Percentiles rank a stretch among this genome's conserved stretches.
These are phyloP conservation scores for Pichia sp. DNA, from an alignment of 1,139 yeast species.

Conservation along the genomic window DNA sequence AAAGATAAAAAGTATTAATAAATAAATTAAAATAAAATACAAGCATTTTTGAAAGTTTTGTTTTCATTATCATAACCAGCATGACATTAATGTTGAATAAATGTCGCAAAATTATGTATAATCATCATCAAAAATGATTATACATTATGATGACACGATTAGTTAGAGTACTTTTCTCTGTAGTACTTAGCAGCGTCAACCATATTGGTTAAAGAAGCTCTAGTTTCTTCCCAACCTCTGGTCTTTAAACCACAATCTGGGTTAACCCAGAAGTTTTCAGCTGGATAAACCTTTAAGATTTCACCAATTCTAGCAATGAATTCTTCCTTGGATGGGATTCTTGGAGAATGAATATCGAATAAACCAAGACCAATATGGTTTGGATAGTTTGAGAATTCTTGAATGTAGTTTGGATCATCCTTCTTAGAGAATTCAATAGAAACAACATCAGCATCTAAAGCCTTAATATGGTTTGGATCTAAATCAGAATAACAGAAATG, in stretches of 20 bases:
- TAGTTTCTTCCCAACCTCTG: slow-evolving; percentile 64
- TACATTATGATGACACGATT: slow-evolving; percentile 8
- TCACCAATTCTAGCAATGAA: slow-evolving; percentile 89
- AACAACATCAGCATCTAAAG: slow-evolving; percentile 98
- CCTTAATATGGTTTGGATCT: slow-evolving; percentile 99
- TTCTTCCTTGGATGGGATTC: slow-evolving; percentile 97
- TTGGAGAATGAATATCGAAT: slow-evolving; percentile 98
- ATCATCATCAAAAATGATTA: not conserved
- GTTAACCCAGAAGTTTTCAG: slow-evolving; percentile 98
- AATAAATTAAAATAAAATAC: slow-evolving; percentile 12
- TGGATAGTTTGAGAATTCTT: slow-evolving; percentile 97
- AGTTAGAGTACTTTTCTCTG: slow-evolving; percentile 53
- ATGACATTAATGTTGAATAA: slow-evolving; percentile 67
- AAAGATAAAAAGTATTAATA: slow-evolving; percentile 12
- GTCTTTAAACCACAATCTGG: slow-evolving; percentile 99
- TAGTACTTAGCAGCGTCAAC: slow-evolving; percentile 96
- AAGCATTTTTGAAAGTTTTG: slow-evolving; percentile 7
- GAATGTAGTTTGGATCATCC: slow-evolving; percentile 96
- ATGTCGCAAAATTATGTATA: slow-evolving; percentile 34
- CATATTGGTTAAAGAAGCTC: slow-evolving; percentile 87
- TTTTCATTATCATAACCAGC: slow-evolving; percentile 19
- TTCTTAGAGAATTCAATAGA: slow-evolving; percentile 99
- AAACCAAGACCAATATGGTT: slow-evolving; percentile 99
- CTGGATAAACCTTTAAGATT: slow-evolving; percentile 94
- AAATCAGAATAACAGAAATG: slow-evolving; percentile 99